A percentile compares a stretch with the other conserved stretches of the same genome.
phyloP scores from a whole-genome alignment of 306 rosid genomes.

The Glycine latifolia region DNA sequence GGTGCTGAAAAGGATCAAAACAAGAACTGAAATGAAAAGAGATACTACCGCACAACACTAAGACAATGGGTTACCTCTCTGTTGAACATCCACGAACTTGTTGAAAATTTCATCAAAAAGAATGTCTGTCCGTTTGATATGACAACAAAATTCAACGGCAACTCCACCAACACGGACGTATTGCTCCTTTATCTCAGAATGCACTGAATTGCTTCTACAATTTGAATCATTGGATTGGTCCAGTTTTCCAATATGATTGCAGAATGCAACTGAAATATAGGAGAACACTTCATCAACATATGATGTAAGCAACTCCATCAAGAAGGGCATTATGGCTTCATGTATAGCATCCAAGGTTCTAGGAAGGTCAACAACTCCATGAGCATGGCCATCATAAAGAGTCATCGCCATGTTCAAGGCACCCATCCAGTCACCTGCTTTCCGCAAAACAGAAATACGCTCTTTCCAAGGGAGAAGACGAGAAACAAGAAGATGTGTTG shows the following conservation, averaged over 20 bases:
- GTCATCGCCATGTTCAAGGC: constrained; percentile 94
- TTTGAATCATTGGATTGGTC: constrained; percentile 58
- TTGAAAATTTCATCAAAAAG: constrained; percentile 95
- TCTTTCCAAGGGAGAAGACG: constrained; percentile 99
- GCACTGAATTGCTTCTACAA: constrained; percentile 64
- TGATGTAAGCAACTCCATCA: constrained; percentile 86
- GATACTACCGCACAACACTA: constrained; percentile 37
- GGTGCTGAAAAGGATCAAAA: constrained; percentile 22
- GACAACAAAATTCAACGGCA: constrained; percentile 98
- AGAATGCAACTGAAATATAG: constrained; percentile 90
- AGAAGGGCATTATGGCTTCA: constrained; percentile 89
- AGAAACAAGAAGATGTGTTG: constrained; percentile 77
- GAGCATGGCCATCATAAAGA: constrained; percentile 94
- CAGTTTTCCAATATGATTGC: constrained; percentile 82
- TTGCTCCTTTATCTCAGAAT: constrained; percentile 91
- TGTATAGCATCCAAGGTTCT: constrained; percentile 91
- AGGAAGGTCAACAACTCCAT: constrained; percentile 95
- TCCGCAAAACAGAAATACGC: constrained; percentile 79
- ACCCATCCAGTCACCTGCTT: constrained; percentile 99
- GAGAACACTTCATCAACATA: constrained; percentile 98
- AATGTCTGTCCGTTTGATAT: constrained; percentile 88
- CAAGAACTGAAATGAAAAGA: constrained; percentile 36
- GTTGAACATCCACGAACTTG: constrained; percentile 77
- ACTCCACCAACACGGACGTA: constrained; percentile 97
- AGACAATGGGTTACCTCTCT: constrained; percentile 70